Conservation (phyloP, 2,329 filamentous ascomycete species). For the Metarhizium album region DNA sequence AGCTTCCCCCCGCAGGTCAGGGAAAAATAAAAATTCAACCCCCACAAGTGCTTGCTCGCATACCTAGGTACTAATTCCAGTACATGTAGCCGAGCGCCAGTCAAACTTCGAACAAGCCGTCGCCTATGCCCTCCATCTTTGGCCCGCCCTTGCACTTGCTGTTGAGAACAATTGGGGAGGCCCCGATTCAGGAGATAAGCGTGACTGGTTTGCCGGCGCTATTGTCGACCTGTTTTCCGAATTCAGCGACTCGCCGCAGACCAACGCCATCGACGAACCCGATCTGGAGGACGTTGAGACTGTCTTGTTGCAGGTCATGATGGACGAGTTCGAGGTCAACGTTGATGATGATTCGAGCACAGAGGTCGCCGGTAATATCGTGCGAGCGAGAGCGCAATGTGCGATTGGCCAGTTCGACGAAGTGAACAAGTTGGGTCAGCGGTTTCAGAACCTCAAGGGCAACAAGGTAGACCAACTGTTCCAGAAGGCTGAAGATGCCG, state of each 20-base stretch:
- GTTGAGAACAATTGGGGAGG: slow-evolving; percentile 85
- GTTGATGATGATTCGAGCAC: slow-evolving; percentile 81
- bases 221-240: slow-evolving; percentile 71
- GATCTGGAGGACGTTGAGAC: slow-evolving; percentile 74
- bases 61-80: not conserved
- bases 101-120: slow-evolving; percentile 76
- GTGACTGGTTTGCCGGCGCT: slow-evolving; percentile 90
- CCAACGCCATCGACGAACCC: slow-evolving; percentile 34
- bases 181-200: slow-evolving; percentile 70
- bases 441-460: slow-evolving; percentile 51
- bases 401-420: slow-evolving; percentile 54
- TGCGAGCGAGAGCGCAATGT: slow-evolving; percentile 55
- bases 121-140: slow-evolving; percentile 74
- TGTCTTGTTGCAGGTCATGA: slow-evolving; percentile 79
- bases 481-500: slow-evolving; percentile 42
- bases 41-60: not conserved
- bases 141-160: slow-evolving; percentile 79
- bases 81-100: slow-evolving; percentile 39
- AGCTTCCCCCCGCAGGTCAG: slow-evolving; percentile 22
- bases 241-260: slow-evolving; percentile 35
- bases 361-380: slow-evolving; percentile 61
- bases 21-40: not conserved
- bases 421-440: slow-evolving; percentile 51
- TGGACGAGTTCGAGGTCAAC: slow-evolving; percentile 89
- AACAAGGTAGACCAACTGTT: slow-evolving; percentile 44